A percentile compares a stretch with the other conserved stretches of the same genome.
Conservation (phyloP, 1,284 basidiomycete genomes). For the Pyrrhoderma noxium region DNA sequence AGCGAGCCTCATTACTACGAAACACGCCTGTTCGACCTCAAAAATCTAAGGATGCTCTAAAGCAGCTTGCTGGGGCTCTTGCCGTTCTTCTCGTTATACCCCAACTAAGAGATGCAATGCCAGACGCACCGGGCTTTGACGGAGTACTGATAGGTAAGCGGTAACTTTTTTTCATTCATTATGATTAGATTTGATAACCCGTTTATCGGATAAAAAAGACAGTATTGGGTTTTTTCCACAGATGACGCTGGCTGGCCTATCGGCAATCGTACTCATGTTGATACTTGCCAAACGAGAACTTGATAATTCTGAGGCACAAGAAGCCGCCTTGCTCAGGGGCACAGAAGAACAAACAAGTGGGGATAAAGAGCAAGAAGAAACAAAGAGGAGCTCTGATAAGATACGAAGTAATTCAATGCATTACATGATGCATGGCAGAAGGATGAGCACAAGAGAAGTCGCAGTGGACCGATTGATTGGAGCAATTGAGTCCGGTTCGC, state of each 20-base stretch:
- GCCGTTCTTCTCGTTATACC: conserved; percentile 42
- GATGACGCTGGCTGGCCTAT: conserved; percentile 40
- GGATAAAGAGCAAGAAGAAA: not conserved
- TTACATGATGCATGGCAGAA: conserved; percentile 3
- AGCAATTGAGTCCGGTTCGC: conserved; percentile 9
- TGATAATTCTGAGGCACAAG: conserved; percentile 1
- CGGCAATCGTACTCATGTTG: conserved; percentile 35
- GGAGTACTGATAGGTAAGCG: conserved; percentile 28
- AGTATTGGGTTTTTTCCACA: conserved; percentile 51
- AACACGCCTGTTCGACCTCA: not conserved
- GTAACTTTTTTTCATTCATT: not conserved
- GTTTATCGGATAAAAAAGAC: conserved; percentile 32
- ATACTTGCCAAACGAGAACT: conserved; percentile 40
- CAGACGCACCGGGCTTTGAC: conserved; percentile 49
- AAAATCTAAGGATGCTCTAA: conserved; percentile 28
- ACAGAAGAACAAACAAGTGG: not conserved
- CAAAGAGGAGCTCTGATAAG: not conserved
- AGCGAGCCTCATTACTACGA: not conserved
- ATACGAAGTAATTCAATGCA: not conserved
- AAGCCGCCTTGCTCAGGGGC: not conserved
- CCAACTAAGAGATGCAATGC: conserved; percentile 47
- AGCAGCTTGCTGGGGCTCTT: conserved; percentile 34
- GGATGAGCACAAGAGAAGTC: conserved; percentile 7
- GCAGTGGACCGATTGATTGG: conserved; percentile 9
- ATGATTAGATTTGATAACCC: conserved; percentile 39